Percentiles rank a stretch among this genome's conserved stretches.
Evolutionary conservation across 192 early-diverging fungal species (phyloP).

Genomic region (Phlyctochytrium arcticum): DNA sequence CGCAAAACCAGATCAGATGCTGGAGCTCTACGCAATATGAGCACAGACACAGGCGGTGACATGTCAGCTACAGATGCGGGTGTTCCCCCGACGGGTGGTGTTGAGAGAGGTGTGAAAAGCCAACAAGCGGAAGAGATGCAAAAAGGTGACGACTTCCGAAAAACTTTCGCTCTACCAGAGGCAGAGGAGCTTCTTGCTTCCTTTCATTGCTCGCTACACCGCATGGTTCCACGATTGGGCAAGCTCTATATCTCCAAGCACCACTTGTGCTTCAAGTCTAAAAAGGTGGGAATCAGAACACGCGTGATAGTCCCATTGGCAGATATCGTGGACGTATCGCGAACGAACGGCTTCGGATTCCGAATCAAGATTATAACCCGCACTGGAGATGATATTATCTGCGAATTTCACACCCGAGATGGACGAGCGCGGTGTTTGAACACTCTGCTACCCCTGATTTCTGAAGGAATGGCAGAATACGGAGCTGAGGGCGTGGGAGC

Average conservation of each 20-base stretch:
- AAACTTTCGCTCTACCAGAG: background rate
- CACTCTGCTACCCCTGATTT: too few species aligned
- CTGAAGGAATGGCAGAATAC: too few species aligned
- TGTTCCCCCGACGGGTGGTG: too few species aligned
- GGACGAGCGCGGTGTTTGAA: background rate
- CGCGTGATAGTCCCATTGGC: conserved; percentile 56
- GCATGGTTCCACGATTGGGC: conserved; percentile 54
- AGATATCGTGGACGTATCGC: background rate
- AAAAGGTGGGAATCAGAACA: conserved; percentile 44
- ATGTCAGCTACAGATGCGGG: too few species aligned
- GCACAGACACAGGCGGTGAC: too few species aligned
- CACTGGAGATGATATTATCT: background rate
- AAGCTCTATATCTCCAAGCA: conserved; percentile 58
- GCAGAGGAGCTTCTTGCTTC: conserved; percentile 3
- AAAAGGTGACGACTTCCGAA: background rate
- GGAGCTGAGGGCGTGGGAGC: too few species aligned
- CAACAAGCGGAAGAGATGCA: background rate
- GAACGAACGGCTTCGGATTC: background rate
- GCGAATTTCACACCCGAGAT: background rate
- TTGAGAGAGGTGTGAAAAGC: background rate
- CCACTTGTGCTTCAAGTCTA: conserved; percentile 61
- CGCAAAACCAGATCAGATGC: conserved; percentile 27
- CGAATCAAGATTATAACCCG: background rate
- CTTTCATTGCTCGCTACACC: conserved; percentile 45
- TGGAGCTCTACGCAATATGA: background rate